A percentile compares a stretch with the other conserved stretches of the same genome.
These are phyloP conservation scores for Aspergillus neoniger DNA, from an alignment of 2,329 filamentous ascomycete species.

Conservation along the genomic window DNA sequence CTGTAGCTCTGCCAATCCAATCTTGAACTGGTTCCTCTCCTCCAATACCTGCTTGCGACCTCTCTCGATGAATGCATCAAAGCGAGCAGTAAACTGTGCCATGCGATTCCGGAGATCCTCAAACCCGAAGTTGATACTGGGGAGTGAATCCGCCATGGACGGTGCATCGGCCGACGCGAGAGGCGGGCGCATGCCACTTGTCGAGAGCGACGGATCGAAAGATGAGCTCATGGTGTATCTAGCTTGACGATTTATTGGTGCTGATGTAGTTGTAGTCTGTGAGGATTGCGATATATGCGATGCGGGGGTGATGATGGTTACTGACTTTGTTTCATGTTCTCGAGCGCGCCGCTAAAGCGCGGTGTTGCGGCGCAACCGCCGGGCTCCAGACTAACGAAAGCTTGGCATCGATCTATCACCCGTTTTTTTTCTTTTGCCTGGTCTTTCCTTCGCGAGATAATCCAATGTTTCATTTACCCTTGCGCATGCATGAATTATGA, in stretches of 20 bases:
- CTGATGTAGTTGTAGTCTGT: neutral
- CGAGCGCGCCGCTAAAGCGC: conserved; percentile 5
- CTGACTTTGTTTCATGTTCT: neutral
- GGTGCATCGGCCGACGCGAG: conserved; percentile 55
- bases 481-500: conserved; percentile 9
- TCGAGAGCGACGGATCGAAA: conserved; percentile 61
- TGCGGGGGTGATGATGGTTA: neutral
- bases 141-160: conserved; percentile 69
- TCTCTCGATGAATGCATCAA: conserved; percentile 91
- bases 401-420: conserved; percentile 14
- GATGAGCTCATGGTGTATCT: conserved; percentile 41
- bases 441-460: neutral
- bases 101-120: conserved; percentile 94
- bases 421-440: neutral
- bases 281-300: neutral
- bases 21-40: conserved; percentile 89
- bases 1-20: conserved; percentile 85
- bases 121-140: conserved; percentile 92
- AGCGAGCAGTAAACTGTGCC: conserved; percentile 84
- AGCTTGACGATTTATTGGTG: neutral
- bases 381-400: conserved; percentile 4
- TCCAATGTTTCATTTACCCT: neutral
- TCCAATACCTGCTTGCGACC: conserved; percentile 86
- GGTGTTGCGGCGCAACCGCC: conserved; percentile 20
- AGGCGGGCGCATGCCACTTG: conserved; percentile 55